phyloP scores from a whole-genome alignment of 2,329 filamentous ascomycete species.

The Neofusicoccum umdonicola region DNA sequence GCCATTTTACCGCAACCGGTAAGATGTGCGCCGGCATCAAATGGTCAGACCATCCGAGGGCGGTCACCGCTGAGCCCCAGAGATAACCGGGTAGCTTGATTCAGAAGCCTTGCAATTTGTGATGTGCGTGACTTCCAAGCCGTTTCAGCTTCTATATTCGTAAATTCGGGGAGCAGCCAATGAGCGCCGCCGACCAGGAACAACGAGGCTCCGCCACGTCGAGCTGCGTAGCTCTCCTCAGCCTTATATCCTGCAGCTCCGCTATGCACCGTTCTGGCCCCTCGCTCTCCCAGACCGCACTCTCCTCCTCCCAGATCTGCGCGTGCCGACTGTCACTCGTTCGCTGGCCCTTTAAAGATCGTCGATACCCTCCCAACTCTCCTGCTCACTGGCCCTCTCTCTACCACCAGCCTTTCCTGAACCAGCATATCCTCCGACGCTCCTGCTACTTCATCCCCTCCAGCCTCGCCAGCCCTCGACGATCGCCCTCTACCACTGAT shows the following conservation, averaged over 20 bases:
- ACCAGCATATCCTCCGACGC: not conserved
- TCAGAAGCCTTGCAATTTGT: conserved; percentile 20
- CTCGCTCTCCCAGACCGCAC: conserved; percentile 1
- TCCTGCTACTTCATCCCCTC: not conserved
- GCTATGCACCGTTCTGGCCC: conserved; percentile 10
- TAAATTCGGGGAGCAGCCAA: conserved; percentile 13
- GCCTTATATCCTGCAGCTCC: conserved; percentile 18
- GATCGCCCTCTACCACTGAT: not conserved
- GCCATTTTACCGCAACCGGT: conserved; percentile 6
- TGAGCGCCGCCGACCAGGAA: conserved; percentile 8
- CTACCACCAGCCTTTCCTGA: not conserved
- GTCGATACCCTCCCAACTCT: not conserved
- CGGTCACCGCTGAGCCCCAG: conserved; percentile 19
- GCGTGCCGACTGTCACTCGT: not conserved
- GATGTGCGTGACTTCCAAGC: conserved; percentile 19
- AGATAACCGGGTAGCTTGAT: conserved; percentile 19
- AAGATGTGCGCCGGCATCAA: conserved; percentile 15
- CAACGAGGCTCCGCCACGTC: conserved; percentile 20
- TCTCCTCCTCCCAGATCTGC: conserved; percentile 1
- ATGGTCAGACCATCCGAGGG: conserved; percentile 17
- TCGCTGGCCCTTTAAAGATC: conserved; percentile 1
- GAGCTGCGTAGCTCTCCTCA: conserved; percentile 17
- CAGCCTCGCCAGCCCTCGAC: not conserved
- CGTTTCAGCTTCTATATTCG: conserved; percentile 20
- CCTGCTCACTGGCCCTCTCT: not conserved